Percentiles rank a stretch among this genome's conserved stretches.
These are phyloP conservation scores for Posidonia oceanica DNA, from an alignment of 116 monocot species.

Conservation along the genomic window DNA sequence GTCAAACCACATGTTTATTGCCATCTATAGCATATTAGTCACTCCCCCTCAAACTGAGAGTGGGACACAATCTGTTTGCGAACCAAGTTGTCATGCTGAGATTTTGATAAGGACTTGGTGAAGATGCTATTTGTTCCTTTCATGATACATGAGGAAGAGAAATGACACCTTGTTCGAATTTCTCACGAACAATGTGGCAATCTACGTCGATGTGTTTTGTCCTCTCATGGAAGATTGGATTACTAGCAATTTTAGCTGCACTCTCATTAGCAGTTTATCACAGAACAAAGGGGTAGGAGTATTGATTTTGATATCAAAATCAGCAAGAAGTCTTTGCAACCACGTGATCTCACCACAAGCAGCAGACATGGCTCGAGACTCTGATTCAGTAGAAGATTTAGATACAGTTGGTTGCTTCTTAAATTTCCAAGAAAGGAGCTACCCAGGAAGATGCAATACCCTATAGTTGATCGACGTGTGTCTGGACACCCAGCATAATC, in stretches of 20 bases:
- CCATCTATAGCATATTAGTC: no score
- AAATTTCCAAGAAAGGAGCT: neutral
- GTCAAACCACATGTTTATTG: no score
- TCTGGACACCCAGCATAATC: neutral
- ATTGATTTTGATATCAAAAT: neutral
- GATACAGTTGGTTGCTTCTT: neutral
- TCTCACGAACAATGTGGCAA: neutral
- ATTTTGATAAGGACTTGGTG: no score
- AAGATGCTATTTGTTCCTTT: no score
- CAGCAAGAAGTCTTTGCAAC: neutral
- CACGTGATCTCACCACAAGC: neutral
- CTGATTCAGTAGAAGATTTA: neutral
- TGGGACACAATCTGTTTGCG: no score
- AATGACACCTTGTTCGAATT: no score
- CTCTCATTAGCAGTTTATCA: neutral
- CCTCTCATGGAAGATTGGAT: neutral
- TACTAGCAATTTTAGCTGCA: slow-evolving; percentile 1
- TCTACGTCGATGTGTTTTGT: neutral
- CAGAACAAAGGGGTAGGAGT: neutral
- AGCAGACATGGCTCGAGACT: neutral
- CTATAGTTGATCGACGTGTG: neutral
- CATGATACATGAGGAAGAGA: no score
- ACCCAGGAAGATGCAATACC: neutral
- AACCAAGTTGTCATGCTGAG: no score
- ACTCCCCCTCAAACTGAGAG: no score